Base-by-base conservation (phyloP, 768 basidiomycete genomes). In the Termitomyces bulborhizus region DNA sequence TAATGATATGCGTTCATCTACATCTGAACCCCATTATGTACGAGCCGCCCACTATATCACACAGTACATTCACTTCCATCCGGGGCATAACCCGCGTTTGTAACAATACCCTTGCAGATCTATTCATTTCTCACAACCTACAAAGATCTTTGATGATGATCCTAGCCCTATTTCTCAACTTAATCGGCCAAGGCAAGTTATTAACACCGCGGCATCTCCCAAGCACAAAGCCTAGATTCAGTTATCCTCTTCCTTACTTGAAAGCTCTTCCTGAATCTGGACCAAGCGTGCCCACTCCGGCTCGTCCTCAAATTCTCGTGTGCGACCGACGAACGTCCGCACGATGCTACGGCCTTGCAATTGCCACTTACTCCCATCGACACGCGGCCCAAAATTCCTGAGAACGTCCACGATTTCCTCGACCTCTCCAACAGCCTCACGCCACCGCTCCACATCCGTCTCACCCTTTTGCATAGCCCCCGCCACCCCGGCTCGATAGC, bases 271-370 rank as follows among this genome's bases (percentile, higher is more conserved):
- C 63, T 84, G 73, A 62, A 93, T 67, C 57, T 77, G 81, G 63
- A 76, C 74, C 64, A 98, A 73, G 58, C 76, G 74, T 27, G 73
- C 67, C 86, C 90, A 98, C 73, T 93, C 93, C 4, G 84, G 79
- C 67, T 97, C 90, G 50, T 94, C 94, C 68, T 88, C 90, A 60
- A 94, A 98, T 39, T 85, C 90, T 69, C 76, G 85, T 56, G 90
- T 92, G 57, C 90, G 76, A 6, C 90, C 95, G 71, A 91, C 80
- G 70, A 98, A 98, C 50, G 86, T 88, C 71, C 95, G 77, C 56
- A 98, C 80, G 54, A 98, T 76, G 57, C 92, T 94, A 52, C 88
- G 79, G 43, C 85, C 91, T 70, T 96, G 92, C 63, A 90, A 79
- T 68, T 77, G 81, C 97, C 97, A 98, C 59, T 85, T 87, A 54